Base-by-base conservation (phyloP, 2,329 filamentous ascomycete genomes). In the Paracamarosporium sp. region DNA sequence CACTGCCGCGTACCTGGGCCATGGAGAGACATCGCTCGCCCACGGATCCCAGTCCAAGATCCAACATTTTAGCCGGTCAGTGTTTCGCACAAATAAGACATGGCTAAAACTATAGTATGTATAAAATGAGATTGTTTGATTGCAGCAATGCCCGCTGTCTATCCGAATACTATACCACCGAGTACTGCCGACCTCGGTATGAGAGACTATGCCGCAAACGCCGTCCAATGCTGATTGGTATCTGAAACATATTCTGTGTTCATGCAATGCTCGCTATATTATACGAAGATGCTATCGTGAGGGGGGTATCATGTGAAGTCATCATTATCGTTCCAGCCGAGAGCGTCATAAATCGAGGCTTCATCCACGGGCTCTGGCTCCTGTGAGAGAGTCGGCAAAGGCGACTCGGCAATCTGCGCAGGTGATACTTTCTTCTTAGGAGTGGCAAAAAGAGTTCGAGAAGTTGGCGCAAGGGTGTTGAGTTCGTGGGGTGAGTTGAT, bases 321-420 rank as follows among this genome's bases (percentile, higher is more conserved):
- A 33, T 71, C 69, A 35, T 74, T 67, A 60, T 81, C 79, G 64
- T 81, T 75, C 80, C 80, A 82, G 25, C 80, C 80, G 51, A 82
- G 60, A 11, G 72, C 73, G 50, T 77, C 77, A 57, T 81, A 82
- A 46, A 82, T 78, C 22, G 65, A 69, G 15, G 59, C 41, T 51
- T 69, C 72, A 28, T 50, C 55, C 25, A 57, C 57, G 3, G 55
- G 50, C 15, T 63, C 63, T 11, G 47, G 55, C 13, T 53, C 52
- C 8, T 62, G 61, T 9, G 60, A 44, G 38, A 62, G 56, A 33
- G 47, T 46, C 28, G 62, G 52, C 36, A 60, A 30, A 15, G 62
- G 58, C 22, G 46, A 59, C 13, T 57, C 50, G 5, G 36, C 28
- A 30, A 53, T 20, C 17, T 25, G 46, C 3, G 44, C 31, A 17